Evolutionary conservation across 139 green algal genomes (phyloP), one percentile per base, ranked within the genome.

Genomic region (Deuterostichococcus epilithicus): DNA sequence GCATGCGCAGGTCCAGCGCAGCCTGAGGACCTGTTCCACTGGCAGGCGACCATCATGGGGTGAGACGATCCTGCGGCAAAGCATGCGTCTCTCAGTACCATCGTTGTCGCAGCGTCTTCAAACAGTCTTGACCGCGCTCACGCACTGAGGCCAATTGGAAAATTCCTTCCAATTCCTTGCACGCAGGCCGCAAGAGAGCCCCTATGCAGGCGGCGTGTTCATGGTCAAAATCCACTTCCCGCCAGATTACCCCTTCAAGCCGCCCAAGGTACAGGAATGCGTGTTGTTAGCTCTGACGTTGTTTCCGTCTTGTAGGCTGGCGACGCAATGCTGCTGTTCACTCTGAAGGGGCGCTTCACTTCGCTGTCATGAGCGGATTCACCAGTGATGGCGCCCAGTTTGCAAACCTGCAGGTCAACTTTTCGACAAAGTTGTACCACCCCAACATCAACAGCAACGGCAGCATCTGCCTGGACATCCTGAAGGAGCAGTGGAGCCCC

Each of bases 401-500:
- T 32, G 26, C 13, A 18, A 13, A 13, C 15, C 2, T 76, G 47
- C 58, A 83, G 78, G 79, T 83, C 3, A 92, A 95, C 72, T 97
- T 98, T 76, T 84, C 94, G 78, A 97, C 94, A 32, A 97, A 97
- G 87, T 73, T 99, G 70, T 99, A 99, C 83, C 96, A 99, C 81
- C 97, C 95, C 39, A 99, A 99, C 85, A 91, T 99, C 39, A 98
- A 98, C 86, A 93, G 84, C 83, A 94, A 98, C 83, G 96, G 96
- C 25, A 89, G 80, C 77, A 98, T 99, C 74, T 98, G 95, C 85
- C 85, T 99, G 30, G 96, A 99, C 77, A 98, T 99, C 42, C 83
- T 99, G n/a, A 98, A 98, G 82, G 96, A 99, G 77, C 92, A 97
- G 80, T 99, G 96, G 96, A 96, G 87, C 74, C 96, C 96, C 13